These are phyloP conservation scores for Paxillus involutus DNA, from an alignment of 768 basidiomycete species.

Conservation along the genomic window DNA sequence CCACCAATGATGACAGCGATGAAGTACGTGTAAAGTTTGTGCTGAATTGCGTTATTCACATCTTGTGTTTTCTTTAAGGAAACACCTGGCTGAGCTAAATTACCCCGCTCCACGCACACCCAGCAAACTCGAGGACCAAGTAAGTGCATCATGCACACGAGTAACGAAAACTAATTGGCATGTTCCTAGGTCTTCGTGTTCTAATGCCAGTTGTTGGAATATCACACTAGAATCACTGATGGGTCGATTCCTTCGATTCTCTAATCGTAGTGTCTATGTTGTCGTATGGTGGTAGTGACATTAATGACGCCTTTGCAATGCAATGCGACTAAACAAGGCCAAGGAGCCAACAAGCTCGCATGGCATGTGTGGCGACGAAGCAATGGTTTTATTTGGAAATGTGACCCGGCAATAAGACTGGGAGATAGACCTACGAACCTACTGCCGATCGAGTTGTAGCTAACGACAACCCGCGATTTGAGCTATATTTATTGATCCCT, in stretches of 20 bases:
- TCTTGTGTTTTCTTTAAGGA: conserved; percentile 44
- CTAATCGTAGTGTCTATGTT: not conserved
- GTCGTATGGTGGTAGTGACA: no score
- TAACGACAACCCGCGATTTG: not conserved
- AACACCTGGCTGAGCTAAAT: conserved; percentile 83
- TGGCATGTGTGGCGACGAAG: no score
- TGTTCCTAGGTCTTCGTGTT: conserved; percentile 41
- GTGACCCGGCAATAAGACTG: no score
- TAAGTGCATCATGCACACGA: conserved; percentile 22
- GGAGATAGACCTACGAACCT: no score
- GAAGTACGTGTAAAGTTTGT: conserved; percentile 52
- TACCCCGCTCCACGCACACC: conserved; percentile 87
- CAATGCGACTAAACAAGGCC: no score
- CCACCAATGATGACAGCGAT: conserved; percentile 79
- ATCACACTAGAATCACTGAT: not conserved
- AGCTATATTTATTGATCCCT: no score
- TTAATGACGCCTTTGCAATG: no score
- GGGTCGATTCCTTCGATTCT: no score
- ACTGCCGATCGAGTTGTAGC: no score
- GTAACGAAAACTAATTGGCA: conserved; percentile 12
- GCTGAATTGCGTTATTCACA: conserved; percentile 1
- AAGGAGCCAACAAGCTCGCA: no score
- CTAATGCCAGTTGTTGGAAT: conserved; percentile 16
- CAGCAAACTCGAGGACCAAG: conserved; percentile 92
- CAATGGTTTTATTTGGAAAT: no score